Base-by-base conservation (phyloP, 257 asterid species). In the Plectranthus barbatus region DNA sequence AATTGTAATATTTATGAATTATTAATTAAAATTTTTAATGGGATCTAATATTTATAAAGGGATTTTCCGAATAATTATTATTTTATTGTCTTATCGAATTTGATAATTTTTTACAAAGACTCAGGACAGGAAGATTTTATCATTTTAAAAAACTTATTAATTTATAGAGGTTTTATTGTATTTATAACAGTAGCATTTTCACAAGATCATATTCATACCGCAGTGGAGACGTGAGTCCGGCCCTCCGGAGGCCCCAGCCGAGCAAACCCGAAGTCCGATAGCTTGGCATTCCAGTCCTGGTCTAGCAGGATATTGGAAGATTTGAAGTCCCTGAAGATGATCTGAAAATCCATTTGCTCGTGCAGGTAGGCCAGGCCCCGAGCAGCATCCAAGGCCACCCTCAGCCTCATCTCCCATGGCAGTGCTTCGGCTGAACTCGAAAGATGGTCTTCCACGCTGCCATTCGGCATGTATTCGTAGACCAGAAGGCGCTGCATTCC, bases 271-370 rank as follows among this genome's bases (percentile, higher is more conserved):
- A 82, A 79, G 65, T 82, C 87, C n/a, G 87, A 82, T 7, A 82
- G 72, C 76, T 79, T 82, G 12, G 83, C 80, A 60, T 82, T 79
- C 87, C 87, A 82, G 13, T 82, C 60, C 64, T 82, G 77, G 18
- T 79, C 84, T 66, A 82, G 72, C 37, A 82, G 87, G 58, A 79
- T 82, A 47, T 82, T 79, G 4, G 84, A 79, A 12, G 87, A 74
- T 62, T 82, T 82, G 82, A 82, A 82, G 63, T 82, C 84, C 68
- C 87, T 71, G 60, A 79, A 82, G 44, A 82, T 82, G 72, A 82
- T 76, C 87, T 90, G 97, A 82, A 87, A 79, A 53, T 85, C 97
- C 94, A 90, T 90, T 74, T 83, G 87, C 73, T 90, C 97, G 4
- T 90, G 97, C 36, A 90, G 64, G 77, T 86, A 84, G 1, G 88